Conservation (phyloP, 73 alveolate genomes). For the Uronychia binucleata region DNA sequence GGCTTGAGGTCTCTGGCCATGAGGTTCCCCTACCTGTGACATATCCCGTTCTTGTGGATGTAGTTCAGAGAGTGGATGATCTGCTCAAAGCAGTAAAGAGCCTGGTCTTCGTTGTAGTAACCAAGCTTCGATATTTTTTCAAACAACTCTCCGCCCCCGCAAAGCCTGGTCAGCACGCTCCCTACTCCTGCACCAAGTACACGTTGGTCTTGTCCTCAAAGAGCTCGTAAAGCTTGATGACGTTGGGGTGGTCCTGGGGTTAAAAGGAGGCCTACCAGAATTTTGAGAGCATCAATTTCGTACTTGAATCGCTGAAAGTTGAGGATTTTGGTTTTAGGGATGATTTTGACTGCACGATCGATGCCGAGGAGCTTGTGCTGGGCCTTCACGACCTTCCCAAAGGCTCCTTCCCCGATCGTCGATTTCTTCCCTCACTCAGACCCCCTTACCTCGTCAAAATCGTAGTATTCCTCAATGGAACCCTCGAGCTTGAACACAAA, state of each 20-base stretch:
- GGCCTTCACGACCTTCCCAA: neutral
- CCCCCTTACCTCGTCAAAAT: too few relatives aligned
- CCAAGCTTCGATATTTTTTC: slow-evolving; percentile 81
- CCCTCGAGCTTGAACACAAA: too few relatives aligned
- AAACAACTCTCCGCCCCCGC: slow-evolving; percentile 95
- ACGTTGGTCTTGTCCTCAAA: slow-evolving; percentile 68
- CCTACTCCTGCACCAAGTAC: slow-evolving; percentile 81
- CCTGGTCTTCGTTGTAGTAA: slow-evolving; percentile 85
- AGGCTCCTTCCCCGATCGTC: neutral
- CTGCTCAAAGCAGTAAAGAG: slow-evolving; percentile 19
- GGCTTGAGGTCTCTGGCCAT: neutral
- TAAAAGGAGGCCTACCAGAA: neutral
- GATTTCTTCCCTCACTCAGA: too few relatives aligned
- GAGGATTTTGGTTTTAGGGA: neutral
- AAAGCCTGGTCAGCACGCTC: slow-evolving; percentile 32
- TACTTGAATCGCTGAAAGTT: neutral
- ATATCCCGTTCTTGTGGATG: neutral
- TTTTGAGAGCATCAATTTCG: neutral
- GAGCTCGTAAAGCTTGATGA: slow-evolving; percentile 72
- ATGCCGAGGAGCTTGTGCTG: neutral
- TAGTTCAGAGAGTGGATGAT: neutral
- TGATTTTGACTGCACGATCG: neutral
- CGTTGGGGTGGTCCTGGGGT: slow-evolving; percentile 75
- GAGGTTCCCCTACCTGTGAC: neutral
- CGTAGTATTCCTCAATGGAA: too few relatives aligned